Base-by-base conservation (phyloP, 2,329 filamentous ascomycete genomes). In the Trichoderma sp. region DNA sequence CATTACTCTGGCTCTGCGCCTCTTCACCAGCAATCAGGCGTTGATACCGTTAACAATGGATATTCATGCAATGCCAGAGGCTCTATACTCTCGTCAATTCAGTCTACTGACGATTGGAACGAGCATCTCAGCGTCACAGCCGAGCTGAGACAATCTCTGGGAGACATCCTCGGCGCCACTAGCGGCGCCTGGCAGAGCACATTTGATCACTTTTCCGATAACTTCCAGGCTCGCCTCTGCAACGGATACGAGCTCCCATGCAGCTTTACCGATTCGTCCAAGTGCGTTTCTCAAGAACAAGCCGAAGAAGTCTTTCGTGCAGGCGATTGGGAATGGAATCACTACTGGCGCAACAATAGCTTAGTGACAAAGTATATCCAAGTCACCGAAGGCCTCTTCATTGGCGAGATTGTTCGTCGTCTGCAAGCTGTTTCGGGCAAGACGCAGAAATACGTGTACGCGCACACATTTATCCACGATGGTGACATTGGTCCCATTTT, bases 141-240 rank as follows among this genome's bases (percentile, higher is more conserved):
- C 24, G 64, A 60, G 19, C 55, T 68, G 16, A 49, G 64, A 14
- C 40, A 52, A 8, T 68, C 64, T 0, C 40, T 68, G 21, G 64
- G 64, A 21, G 40, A 53, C 13, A 68, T 68, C 6, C 64, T 68
- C 21, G 64, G 64, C 0, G 64, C 64, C 11, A 68, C 64, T 1
- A 60, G 64, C 31, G 10, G 56, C 37, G 29, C 64, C n/a, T 68
- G 64, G 64, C 64, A 68, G 31, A 53, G 19, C 40, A 68, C 64
- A 2, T 68, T 68, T n/a, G 64, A 68, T 2, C 64, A 68, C 64
- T 68, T 68, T 27, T 68, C 64, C 16, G 64, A 68, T n/a, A 68
- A 68, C 21, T 68, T 68, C 40, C 64, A 68, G 55, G 64, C 64
- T 10, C 55, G 64, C 0, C 56, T 68, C 8, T 68, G 64, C 31